Base-by-base conservation (phyloP, 495 filamentous ascomycete species). In the Tetracladium setigerum region DNA sequence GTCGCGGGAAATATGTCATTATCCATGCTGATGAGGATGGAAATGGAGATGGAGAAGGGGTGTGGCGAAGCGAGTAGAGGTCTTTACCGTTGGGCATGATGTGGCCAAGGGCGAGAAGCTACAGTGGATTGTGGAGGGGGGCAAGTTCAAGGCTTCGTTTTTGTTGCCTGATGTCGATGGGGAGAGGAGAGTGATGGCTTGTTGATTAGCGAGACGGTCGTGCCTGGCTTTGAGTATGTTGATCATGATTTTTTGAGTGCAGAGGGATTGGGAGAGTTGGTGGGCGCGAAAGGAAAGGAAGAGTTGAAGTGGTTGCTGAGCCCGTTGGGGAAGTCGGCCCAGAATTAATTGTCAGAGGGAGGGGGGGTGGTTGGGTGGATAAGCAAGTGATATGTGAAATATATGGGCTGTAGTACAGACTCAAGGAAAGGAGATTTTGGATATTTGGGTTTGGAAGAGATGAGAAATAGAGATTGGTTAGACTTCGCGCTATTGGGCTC, bases 71-170 rank as follows among this genome's bases (percentile, higher is more conserved):
- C 55, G 69, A 12, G 62, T 83, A 22, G 81, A 85, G 62, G 77
- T 66, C 1, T 86, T 82, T 52, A 57, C 78, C 0, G 82, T 84
- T 4, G 83, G 81, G 0, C 67, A 65, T 6, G 60, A 80, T 52
- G 62, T 81, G 4, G 66, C 52, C 7, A 60, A 57, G 14, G 82
- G 78, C 5, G 81, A 84, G 67, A 71, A 56, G 61, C 35, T 79
- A 58, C 80, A 83, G 62, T 84, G 82, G 81, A 68, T 84, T 52
- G 80, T 87, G 16, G 77, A 83, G 39, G 79, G 81, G 2, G 78
- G 78, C 13, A 74, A 74, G 52, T 85, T 69, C 58, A 85, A 83
- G 55, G 73, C 72, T 9, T 81, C 67, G 33, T 80, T 76, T 61
- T 52, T 84, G 38, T 54, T 79, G 30, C 66, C 69, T 5, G 73